These are phyloP conservation scores for Boletus pseudo-olivaceus DNA, from an alignment of 768 basidiomycete species.

Conservation along the genomic window DNA sequence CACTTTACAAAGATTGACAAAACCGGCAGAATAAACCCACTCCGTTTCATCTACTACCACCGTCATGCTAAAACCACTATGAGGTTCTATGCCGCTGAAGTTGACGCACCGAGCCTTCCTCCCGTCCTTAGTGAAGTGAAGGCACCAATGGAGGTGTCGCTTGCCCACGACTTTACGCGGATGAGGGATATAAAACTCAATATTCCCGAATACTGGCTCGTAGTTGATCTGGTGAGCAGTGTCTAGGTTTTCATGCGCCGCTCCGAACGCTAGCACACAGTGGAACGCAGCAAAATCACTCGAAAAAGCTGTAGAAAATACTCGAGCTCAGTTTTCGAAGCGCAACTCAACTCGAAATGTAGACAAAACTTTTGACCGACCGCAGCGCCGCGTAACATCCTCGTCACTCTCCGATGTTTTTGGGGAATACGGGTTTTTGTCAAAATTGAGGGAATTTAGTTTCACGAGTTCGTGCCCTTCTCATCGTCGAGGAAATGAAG, in stretches of 20 bases:
- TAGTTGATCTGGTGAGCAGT: constrained; percentile 42
- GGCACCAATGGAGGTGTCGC: constrained; percentile 27
- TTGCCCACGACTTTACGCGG: constrained; percentile 40
- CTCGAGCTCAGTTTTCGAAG: constrained; percentile 1
- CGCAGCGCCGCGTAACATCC: neutral
- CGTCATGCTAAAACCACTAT: constrained; percentile 53
- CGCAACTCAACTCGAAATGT: neutral
- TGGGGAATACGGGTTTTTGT: neutral
- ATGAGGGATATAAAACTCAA: constrained; percentile 5
- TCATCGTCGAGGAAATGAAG: neutral
- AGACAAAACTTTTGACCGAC: constrained; percentile 9
- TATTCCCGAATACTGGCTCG: constrained; percentile 21
- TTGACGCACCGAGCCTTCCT: constrained; percentile 26
- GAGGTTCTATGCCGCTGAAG: constrained; percentile 60
- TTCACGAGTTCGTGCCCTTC: constrained; percentile 21
- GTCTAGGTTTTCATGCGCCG: neutral
- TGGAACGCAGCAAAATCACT: constrained; percentile 43
- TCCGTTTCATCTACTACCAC: constrained; percentile 46
- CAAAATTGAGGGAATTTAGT: constrained; percentile 19
- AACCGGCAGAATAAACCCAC: constrained; percentile 11
- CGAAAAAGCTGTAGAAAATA: constrained; percentile 24
- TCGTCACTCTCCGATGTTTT: neutral
- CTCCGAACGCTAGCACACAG: constrained; percentile 23
- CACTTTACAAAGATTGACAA: constrained; percentile 9
- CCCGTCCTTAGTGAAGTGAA: constrained; percentile 14